Base-by-base conservation (phyloP, 306 rosid genomes). In the Pueraria montana region DNA sequence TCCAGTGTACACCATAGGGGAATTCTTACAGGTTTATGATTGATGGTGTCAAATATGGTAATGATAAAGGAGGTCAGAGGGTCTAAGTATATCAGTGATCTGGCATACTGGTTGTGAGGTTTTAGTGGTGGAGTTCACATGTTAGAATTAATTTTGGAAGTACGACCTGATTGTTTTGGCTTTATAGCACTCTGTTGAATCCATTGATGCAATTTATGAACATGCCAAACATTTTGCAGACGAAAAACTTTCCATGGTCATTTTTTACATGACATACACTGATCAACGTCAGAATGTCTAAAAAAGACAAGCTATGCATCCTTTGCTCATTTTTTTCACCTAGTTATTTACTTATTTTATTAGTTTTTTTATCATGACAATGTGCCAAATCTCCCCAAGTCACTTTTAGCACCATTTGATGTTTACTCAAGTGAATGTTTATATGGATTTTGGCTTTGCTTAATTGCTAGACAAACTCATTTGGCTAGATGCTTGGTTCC, bases 161-260 rank as follows among this genome's bases (percentile, higher is more conserved):
- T n/a, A 80, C 11, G 18, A 6, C 12, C 10, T 30, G 30, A 56
- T 38, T 68, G 71, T 66, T 64, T 78, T 65, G 18, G 30, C 20
- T 18, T n/a, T 53, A 7, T 53, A 18, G 61, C 61, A 18, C 4
- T 56, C 30, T 56, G 62, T 21, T 64, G 21, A n/a, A 58, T 66
- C 50, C 17, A 14, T 55, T 38, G n/a, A 14, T 43, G n/a, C 36
- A 59, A 59, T 59, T 30, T 63, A 46, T 16, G 45, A 76, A 6
- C 27, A 71, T 43, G 53, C 74, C 67, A 56, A 82, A 46, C 17
- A 79, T 24, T 38, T 52, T 38, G 61, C 42, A 2, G 38, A 82
- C 52, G 2, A 34, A 30, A 38, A 78, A 58, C 63, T 26, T 45
- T 62, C 32, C 18, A n/a, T 3, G 14, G 59, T 16, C 64, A 67